phyloP scores from a whole-genome alignment of 441 rosid genomes.

The Oxalis stricta region DNA sequence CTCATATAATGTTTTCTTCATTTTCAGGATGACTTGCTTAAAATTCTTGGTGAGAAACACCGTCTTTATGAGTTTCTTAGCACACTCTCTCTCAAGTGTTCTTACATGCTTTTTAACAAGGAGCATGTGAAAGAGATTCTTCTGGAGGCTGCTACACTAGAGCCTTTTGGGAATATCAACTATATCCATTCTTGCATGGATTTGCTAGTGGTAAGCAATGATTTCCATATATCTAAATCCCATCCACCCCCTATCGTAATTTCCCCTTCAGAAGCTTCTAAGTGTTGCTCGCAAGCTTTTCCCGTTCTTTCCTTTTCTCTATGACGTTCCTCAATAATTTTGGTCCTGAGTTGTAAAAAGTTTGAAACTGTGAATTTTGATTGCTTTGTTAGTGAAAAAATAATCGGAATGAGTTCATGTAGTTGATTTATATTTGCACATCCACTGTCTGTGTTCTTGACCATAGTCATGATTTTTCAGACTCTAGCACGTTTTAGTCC shows the following conservation, averaged over 20 bases:
- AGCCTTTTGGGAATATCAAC: slow-evolving; percentile 44
- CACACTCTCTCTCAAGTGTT: slow-evolving; percentile 75
- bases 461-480: slow-evolving; percentile 29
- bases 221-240: slow-evolving; percentile 3
- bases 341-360: no score
- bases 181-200: slow-evolving; percentile 67
- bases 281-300: neutral
- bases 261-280: neutral
- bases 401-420: no score
- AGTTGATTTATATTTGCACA: neutral
- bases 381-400: neutral
- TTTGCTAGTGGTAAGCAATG: slow-evolving; percentile 74
- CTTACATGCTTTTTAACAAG: slow-evolving; percentile 78
- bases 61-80: slow-evolving; percentile 74
- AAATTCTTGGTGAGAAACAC: slow-evolving; percentile 84
- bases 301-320: neutral
- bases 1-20: slow-evolving; percentile 1
- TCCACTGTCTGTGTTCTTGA: slow-evolving; percentile 9
- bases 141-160: slow-evolving; percentile 47
- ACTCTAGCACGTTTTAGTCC: slow-evolving; percentile 84
- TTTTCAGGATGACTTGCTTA: slow-evolving; percentile 90
- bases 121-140: slow-evolving; percentile 85
- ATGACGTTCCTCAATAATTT: neutral
- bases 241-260: no score
- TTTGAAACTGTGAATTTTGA: no score